A percentile compares a stretch with the other conserved stretches of the same genome.
These are phyloP conservation scores for Yarrowia osloensis DNA, from an alignment of 805 yeast genomes.

Conservation along the genomic window DNA sequence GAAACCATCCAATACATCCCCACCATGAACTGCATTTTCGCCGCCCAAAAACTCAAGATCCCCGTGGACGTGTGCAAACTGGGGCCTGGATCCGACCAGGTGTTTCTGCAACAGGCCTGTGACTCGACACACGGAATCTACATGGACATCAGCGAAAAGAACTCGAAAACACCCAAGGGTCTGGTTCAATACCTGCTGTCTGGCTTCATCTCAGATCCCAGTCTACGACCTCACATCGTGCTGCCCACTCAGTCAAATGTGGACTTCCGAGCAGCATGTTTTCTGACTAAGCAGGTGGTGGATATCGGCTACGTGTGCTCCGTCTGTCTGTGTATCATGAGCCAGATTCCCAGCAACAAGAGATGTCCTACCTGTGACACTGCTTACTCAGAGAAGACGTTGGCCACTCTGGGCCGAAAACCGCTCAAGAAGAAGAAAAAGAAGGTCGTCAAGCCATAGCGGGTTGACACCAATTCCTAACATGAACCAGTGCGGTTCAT, in stretches of 20 bases:
- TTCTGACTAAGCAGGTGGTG: constrained; percentile 82
- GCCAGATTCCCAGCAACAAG: constrained; percentile 54
- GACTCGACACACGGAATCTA: constrained; percentile 94
- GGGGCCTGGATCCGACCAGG: constrained; percentile 52
- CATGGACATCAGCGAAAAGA: constrained; percentile 50
- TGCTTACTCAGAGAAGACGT: constrained; percentile 63
- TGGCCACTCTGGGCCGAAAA: constrained; percentile 58
- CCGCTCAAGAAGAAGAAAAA: constrained; percentile 55
- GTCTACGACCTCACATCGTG: constrained; percentile 70
- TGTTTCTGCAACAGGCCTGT: constrained; percentile 91
- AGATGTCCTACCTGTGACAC: constrained; percentile 88
- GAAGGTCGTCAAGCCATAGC: constrained; percentile 19
- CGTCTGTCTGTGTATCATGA: constrained; percentile 77
- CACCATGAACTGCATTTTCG: constrained; percentile 92
- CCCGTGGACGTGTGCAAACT: constrained; percentile 90
- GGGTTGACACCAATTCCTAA: neutral
- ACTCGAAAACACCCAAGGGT: constrained; percentile 61
- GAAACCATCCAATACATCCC: constrained; percentile 83
- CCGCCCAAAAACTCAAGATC: constrained; percentile 82
- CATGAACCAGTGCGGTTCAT: constrained; percentile 13
- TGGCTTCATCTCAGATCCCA: constrained; percentile 85
- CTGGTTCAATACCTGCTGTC: constrained; percentile 78
- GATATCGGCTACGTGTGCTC: constrained; percentile 95
- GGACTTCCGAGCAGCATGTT: constrained; percentile 94
- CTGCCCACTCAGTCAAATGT: constrained; percentile 82